Evolutionary conservation across 2,329 filamentous ascomycete species (phyloP).

Genomic region (Pezicula radicicola): DNA sequence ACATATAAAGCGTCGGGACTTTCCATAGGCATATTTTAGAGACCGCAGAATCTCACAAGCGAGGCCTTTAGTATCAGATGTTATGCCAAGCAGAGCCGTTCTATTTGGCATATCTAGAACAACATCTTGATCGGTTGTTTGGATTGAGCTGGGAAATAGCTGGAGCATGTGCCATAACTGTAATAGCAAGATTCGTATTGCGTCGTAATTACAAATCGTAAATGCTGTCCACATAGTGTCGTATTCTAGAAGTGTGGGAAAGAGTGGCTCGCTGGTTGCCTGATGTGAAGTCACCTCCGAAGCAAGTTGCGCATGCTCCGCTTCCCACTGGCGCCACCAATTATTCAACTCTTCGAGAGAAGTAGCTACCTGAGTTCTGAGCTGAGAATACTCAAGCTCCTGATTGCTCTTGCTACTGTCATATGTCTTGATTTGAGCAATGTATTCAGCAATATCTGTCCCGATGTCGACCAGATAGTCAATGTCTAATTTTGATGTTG

Average conservation of each 20-base stretch:
- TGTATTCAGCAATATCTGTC: conserved; percentile 4
- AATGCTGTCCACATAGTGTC: conserved; percentile 7
- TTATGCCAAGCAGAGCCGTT: conserved; percentile 6
- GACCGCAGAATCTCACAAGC: conserved; percentile 5
- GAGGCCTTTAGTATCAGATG: conserved; percentile 6
- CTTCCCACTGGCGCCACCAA: conserved; percentile 10
- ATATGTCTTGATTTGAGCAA: background rate
- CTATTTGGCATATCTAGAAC: conserved; percentile 3
- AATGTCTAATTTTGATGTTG: conserved; percentile 6
- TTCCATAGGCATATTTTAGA: conserved; percentile 7
- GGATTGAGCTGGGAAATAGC: background rate
- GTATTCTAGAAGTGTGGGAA: conserved; percentile 7
- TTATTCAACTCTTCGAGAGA: conserved; percentile 7
- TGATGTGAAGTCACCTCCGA: conserved; percentile 1
- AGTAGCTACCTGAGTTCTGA: conserved; percentile 4
- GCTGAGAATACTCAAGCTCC: background rate
- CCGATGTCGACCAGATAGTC: conserved; percentile 13
- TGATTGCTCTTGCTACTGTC: background rate
- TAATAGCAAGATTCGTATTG: conserved; percentile 10
- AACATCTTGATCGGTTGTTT: background rate
- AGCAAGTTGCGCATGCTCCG: background rate
- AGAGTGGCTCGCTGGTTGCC: background rate
- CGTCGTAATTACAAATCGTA: conserved; percentile 3
- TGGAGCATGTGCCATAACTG: conserved; percentile 5
- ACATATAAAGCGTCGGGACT: conserved; percentile 5